Evolutionary conservation across 1,284 basidiomycete genomes (phyloP).

Genomic region (Lignosus rhinocerotis): DNA sequence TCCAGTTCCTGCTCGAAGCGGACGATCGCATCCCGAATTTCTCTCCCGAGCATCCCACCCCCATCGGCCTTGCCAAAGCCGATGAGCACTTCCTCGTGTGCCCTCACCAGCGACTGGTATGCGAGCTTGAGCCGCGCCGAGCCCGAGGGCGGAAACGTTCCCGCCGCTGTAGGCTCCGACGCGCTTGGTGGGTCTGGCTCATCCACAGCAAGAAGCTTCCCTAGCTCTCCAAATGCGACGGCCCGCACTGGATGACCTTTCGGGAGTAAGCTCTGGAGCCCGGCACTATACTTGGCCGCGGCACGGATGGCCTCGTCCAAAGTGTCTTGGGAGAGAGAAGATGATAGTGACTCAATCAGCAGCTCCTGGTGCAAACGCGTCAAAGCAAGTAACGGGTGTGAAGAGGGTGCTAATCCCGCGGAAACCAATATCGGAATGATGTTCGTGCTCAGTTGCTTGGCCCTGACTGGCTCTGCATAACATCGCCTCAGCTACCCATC

Average conservation of each 20-base stretch:
- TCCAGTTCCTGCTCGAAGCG: slow-evolving; percentile 67
- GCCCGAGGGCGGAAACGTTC: slow-evolving; percentile 63
- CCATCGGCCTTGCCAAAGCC: slow-evolving; percentile 63
- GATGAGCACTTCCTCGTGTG: slow-evolving; percentile 56
- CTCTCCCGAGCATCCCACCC: slow-evolving; percentile 61
- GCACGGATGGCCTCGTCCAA: slow-evolving; percentile 68
- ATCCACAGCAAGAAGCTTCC: slow-evolving; percentile 79
- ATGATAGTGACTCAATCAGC: slow-evolving; percentile 53
- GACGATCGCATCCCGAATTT: slow-evolving; percentile 55
- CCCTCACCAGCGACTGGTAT: slow-evolving; percentile 60
- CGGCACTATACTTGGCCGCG: slow-evolving; percentile 58
- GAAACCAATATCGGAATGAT: slow-evolving; percentile 62
- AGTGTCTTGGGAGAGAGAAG: slow-evolving; percentile 42
- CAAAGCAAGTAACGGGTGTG: slow-evolving; percentile 78
- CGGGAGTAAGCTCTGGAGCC: slow-evolving; percentile 53
- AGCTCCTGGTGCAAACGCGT: slow-evolving; percentile 69
- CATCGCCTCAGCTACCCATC: neutral
- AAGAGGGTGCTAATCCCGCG: slow-evolving; percentile 55
- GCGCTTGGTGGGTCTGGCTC: slow-evolving; percentile 47
- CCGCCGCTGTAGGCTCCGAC: slow-evolving; percentile 11
- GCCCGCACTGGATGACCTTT: slow-evolving; percentile 80
- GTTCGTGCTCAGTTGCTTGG: slow-evolving; percentile 61
- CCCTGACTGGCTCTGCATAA: slow-evolving; percentile 53
- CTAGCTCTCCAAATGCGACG: slow-evolving; percentile 77
- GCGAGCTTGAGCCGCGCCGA: slow-evolving; percentile 62